Conservation (phyloP, 106 monocot species). For the Dioscorea dumetorum region DNA sequence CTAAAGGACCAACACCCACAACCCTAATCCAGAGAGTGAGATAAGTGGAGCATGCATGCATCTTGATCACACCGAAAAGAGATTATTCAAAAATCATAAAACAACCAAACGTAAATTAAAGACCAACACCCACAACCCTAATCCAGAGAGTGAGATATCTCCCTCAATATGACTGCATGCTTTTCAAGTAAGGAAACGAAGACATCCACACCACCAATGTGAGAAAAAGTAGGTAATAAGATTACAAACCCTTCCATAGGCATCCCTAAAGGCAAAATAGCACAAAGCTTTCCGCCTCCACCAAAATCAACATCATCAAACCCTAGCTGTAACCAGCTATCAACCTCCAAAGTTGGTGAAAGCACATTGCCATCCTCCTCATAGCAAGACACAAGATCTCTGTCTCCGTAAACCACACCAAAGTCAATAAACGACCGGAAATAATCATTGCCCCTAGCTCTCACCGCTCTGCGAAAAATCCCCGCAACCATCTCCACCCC, state of each 20-base stretch:
- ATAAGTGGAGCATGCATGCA: slow-evolving; percentile 1
- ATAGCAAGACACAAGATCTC: slow-evolving; percentile 25
- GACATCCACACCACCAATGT: slow-evolving; percentile 31
- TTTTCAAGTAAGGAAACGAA: slow-evolving; percentile 24
- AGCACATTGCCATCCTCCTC: slow-evolving; percentile 23
- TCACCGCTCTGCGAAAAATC: slow-evolving; percentile 22
- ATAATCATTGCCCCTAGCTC: slow-evolving; percentile 19
- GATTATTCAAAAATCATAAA: too few species aligned
- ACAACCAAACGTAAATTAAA: too few species aligned
- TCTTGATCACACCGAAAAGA: too few species aligned
- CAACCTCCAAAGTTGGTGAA: slow-evolving; percentile 45
- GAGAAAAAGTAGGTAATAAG: slow-evolving; percentile 23
- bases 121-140: neutral
- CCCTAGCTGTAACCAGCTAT: slow-evolving; percentile 56
- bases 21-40: slow-evolving; percentile 25
- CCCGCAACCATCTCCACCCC: slow-evolving; percentile 11
- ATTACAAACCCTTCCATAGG: slow-evolving; percentile 39
- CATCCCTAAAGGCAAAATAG: slow-evolving; percentile 29
- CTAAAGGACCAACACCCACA: too few species aligned
- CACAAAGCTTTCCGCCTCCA: slow-evolving; percentile 22
- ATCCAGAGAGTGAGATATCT: slow-evolving; percentile 39
- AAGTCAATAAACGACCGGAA: slow-evolving; percentile 66
- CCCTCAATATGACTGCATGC: slow-evolving; percentile 13
- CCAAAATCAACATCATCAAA: slow-evolving; percentile 74
- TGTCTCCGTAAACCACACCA: slow-evolving; percentile 15